Conservation (phyloP, 2,329 filamentous ascomycete species). For the Trematosphaeria pertusa region DNA sequence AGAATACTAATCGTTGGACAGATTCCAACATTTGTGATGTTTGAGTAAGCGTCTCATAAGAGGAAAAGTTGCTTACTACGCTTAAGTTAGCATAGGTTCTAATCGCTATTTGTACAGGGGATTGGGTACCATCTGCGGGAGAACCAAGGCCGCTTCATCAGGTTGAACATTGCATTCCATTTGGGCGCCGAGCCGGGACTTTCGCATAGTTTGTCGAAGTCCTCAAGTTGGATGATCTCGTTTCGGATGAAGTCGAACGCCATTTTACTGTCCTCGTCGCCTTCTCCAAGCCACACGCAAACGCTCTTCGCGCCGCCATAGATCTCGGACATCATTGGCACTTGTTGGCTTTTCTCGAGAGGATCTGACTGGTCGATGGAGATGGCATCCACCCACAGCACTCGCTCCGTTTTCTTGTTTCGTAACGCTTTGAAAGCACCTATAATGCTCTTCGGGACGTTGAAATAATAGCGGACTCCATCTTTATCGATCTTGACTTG, state of each 20-base stretch:
- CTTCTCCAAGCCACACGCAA: slow-evolving; percentile 29
- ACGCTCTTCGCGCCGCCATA: slow-evolving; percentile 11
- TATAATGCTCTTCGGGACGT: background rate
- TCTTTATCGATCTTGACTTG: slow-evolving; percentile 3
- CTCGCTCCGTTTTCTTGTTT: background rate
- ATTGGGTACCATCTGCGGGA: slow-evolving; percentile 8
- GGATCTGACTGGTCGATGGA: slow-evolving; percentile 6
- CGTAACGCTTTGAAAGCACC: background rate
- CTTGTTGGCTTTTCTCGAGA: slow-evolving; percentile 12
- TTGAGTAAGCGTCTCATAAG: too few relatives aligned
- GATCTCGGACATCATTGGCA: slow-evolving; percentile 14
- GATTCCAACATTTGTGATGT: too few relatives aligned
- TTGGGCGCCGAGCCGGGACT: background rate
- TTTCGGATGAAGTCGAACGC: slow-evolving; percentile 41
- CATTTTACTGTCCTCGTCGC: slow-evolving; percentile 22
- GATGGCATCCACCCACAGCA: slow-evolving; percentile 13
- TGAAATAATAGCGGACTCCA: background rate
- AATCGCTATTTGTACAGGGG: too few relatives aligned
- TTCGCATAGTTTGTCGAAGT: slow-evolving; percentile 5
- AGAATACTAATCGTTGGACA: too few relatives aligned
- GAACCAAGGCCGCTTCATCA: slow-evolving; percentile 8
- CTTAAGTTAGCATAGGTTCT: too few relatives aligned
- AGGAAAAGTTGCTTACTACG: too few relatives aligned
- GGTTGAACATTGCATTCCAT: slow-evolving; percentile 2
- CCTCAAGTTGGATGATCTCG: slow-evolving; percentile 26